phyloP scores from a whole-genome alignment of 2,329 filamentous ascomycete genomes.

The Trichoderma sp. region DNA sequence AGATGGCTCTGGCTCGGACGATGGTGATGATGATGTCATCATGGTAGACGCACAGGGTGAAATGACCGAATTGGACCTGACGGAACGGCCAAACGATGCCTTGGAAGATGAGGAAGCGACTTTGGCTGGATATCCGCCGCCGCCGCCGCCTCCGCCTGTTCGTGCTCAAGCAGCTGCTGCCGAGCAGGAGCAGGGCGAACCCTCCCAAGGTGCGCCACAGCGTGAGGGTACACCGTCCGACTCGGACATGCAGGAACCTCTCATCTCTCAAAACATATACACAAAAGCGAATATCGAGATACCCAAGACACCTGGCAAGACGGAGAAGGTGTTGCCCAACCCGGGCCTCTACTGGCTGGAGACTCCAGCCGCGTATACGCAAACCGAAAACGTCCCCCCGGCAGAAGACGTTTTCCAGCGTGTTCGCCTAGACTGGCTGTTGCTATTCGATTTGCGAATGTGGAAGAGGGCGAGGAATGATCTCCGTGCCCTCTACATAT shows the following conservation, averaged over 20 bases:
- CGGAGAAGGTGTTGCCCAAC: constrained; percentile 53
- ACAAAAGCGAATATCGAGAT: constrained; percentile 70
- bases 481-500: constrained; percentile 90
- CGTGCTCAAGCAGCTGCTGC: constrained; percentile 47
- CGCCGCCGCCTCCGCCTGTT: constrained; percentile 65
- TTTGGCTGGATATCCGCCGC: constrained; percentile 70
- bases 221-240: constrained; percentile 70
- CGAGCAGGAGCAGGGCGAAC: not conserved
- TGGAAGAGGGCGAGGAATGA: constrained; percentile 96
- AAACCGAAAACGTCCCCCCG: constrained; percentile 63
- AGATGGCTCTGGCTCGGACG: constrained; percentile 44
- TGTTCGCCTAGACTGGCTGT: constrained; percentile 89
- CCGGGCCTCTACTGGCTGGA: constrained; percentile 85
- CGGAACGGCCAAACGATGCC: constrained; percentile 60
- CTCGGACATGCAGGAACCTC: constrained; percentile 67
- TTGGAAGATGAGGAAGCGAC: constrained; percentile 78
- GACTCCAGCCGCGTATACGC: constrained; percentile 70
- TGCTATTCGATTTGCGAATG: constrained; percentile 90
- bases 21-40: constrained; percentile 60
- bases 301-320: constrained; percentile 75
- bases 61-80: constrained; percentile 50
- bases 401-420: constrained; percentile 89
- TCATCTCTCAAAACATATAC: constrained; percentile 63
- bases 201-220: constrained; percentile 45
- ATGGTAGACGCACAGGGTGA: constrained; percentile 56